Evolutionary conservation across 164 flowering plant species (phyloP), one percentile per base, ranked within the genome.

Genomic region (Chimonanthus praecox): DNA sequence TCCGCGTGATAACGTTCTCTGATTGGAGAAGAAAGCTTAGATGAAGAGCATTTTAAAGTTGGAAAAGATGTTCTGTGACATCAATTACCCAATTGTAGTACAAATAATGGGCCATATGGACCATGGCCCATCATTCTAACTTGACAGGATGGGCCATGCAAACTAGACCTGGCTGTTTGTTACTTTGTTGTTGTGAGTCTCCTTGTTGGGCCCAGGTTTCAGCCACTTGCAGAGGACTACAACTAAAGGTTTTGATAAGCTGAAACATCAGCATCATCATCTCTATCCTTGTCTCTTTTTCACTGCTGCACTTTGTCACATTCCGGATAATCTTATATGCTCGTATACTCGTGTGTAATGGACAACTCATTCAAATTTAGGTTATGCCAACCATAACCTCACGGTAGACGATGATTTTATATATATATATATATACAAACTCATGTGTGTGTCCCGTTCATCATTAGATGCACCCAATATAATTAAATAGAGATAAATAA

Each of bases 1-100:
- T 43, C 54, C 75, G 67, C 70, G 67, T 73, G 69, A 75, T 75
- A 70, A 75, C 18, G 70, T 75, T 70, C 18, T 75, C 64, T 58
- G n/a, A 64, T 73, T 73, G 16, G 11, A 68, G 16, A 69, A 18
- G 20, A 43, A 3, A 13, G 47, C 15, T 47, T n/a, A 64, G 46
- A 58, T 58, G 11, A 11, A 6, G 47, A 45, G 44, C 20, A 66
- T 60, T 45, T 10, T 33, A 33, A 33, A 33, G 33, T 33, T 33
- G 33, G 33, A 33, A 33, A 43, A 16, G 6, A 2, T 15, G 43
- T 54, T 10, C 4, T 50, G 4, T 61, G 43, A 72, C 7, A 49
- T 47, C 7, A 72, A 20, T 18, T n/a, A 33, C 65, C 65, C 16
- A 18, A 63, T 16, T n/a, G 58, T 33, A 33, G 33, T 20, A 71